Base-by-base conservation (phyloP, 495 filamentous ascomycete genomes). In the Aspergillus steynii region DNA sequence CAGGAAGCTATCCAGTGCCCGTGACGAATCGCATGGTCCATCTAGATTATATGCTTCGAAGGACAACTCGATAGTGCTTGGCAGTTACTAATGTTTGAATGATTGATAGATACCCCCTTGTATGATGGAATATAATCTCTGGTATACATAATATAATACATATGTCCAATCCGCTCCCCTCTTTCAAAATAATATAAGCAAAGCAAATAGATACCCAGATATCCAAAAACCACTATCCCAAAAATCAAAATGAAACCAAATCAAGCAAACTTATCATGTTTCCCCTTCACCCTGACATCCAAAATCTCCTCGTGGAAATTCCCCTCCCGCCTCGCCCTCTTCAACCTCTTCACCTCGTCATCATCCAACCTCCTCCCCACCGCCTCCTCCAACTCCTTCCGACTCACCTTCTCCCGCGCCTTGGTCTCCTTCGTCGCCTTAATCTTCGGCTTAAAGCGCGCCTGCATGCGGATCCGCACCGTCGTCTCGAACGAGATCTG, bases 241-340 rank as follows among this genome's bases (percentile, higher is more conserved):
- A 32, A 58, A 53, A 47, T 48, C 49, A 46, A 64, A 47, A 20
- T 20, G 20, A 20, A 20, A 20, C 20, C 20, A 58, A 60, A 65
- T 72, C 68, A 86, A 62, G 87, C 87, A 80, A 85, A 99, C 73
- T 99, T 99, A 77, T 99, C 95, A 79, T 99, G 95, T 77, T 96
- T 97, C 58, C 86, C 90, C 75, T 95, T 96, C 10, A 97, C 91
- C 73, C 91, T 93, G 31, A 98, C 81, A 81, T 96, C 88, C 58
- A 99, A 74, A 62, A 97, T 71, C 56, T 83, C 84, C 75, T 99
- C 96, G 76, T 98, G 89, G 70, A 93, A 99, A 73, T 94, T 85
- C 1, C 95, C 74, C 70, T 97, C 91, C 71, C 85, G 80, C 71
- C 92, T 82, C 28, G 93, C 93, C 77, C 76, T 89, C 82, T 92